Evolutionary conservation across 1,284 basidiomycete genomes (phyloP), one percentile per base, ranked within the genome.

Genomic region (Boletus sp.): DNA sequence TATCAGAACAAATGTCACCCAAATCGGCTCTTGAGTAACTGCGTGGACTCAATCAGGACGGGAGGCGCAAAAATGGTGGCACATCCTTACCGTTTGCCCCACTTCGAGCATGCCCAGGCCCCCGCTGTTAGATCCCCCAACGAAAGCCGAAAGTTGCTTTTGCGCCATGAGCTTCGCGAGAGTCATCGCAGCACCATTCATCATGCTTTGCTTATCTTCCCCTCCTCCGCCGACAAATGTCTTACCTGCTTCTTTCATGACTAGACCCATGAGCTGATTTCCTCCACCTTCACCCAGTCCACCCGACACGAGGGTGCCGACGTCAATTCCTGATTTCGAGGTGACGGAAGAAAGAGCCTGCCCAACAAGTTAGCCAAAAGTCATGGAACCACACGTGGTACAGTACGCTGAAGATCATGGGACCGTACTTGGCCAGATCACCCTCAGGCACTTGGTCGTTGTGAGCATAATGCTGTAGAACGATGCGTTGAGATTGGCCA

Each of bases 121-220:
- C 41, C 88, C 87, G 23, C 82, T 86, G 62, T 80, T 77, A 13
- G 73, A 64, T 0, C 83, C 84, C 7, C 84, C 83, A 20, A 68
- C 70, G 2, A 68, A 63, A 8, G 68, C 58, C 36, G 76, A 69
- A 51, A 86, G 72, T 68, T 87, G 84, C 37, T 77, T 80, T 63
- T 86, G 78, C 46, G 83, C 79, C 51, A 85, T 61, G 10, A 92
- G 71, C 69, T 93, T 92, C 79, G 91, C 83, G 49, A 89, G 79
- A 1, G 85, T 91, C 80, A 84, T 83, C 4, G 84, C 89, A 38
- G 90, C 91, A 13, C 84, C 77, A 56, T 86, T 89, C 59, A 93
- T 79, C 5, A 82, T 84, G 59, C 89, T 86, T 59, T 91, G 88
- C 69, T 93, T 91, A 61, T 78, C 77, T 13, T 84, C 85, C 17